Evolutionary conservation across 208 protist species (phyloP).

Genomic region (Leishmania tropica): DNA sequence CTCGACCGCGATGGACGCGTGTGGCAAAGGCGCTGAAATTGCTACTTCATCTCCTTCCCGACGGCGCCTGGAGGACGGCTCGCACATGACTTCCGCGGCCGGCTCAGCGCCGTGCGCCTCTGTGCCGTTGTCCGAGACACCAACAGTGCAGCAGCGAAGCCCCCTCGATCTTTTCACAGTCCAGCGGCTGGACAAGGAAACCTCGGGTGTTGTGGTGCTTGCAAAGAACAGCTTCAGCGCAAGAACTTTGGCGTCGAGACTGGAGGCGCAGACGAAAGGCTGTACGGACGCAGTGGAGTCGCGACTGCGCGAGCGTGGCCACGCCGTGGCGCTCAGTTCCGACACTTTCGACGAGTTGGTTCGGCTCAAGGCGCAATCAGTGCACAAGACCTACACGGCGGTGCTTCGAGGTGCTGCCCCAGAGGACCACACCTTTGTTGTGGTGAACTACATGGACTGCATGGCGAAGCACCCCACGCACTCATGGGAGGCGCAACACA

Average conservation of each 20-base stretch:
- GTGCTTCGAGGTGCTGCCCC: slow-evolving; percentile 44
- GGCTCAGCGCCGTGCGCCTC: background rate
- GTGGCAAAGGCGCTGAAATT: background rate
- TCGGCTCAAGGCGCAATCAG: slow-evolving; percentile 19
- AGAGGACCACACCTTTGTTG: slow-evolving; percentile 39
- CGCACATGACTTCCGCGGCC: background rate
- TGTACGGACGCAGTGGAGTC: slow-evolving; percentile 23
- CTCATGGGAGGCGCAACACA: slow-evolving; percentile 28
- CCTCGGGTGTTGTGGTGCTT: slow-evolving; percentile 78
- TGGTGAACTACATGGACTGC: slow-evolving; percentile 59
- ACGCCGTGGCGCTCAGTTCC: background rate
- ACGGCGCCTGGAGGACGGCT: background rate
- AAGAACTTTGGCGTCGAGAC: slow-evolving; percentile 36
- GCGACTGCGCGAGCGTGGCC: slow-evolving; percentile 7
- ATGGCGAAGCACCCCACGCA: slow-evolving; percentile 34
- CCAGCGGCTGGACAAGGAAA: slow-evolving; percentile 91
- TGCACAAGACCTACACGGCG: slow-evolving; percentile 70
- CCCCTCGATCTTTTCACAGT: slow-evolving; percentile 40
- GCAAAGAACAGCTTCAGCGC: slow-evolving; percentile 27
- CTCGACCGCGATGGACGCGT: background rate
- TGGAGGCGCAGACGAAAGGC: slow-evolving; percentile 52
- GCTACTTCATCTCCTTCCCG: background rate
- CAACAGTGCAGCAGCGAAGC: background rate
- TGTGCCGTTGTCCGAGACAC: background rate
- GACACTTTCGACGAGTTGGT: slow-evolving; percentile 41